Evolutionary conservation across 129 eudicot species (phyloP).

Genomic region (Lonicera japonica): DNA sequence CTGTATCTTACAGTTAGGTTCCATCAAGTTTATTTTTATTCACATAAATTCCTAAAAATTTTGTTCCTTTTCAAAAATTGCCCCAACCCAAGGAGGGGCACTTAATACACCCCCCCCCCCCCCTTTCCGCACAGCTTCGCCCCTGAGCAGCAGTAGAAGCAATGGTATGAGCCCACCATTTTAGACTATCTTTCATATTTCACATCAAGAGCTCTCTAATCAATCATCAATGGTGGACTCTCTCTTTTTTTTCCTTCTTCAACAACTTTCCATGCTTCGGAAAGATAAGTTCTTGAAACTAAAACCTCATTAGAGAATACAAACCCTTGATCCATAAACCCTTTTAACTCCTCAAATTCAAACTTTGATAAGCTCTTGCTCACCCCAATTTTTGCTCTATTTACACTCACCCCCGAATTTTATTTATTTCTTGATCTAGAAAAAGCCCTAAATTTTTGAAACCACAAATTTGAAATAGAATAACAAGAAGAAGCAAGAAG

Average conservation of each 20-base stretch:
- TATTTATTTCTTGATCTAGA: no score
- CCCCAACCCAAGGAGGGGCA: no score
- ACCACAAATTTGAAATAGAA: no score
- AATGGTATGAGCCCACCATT: slow-evolving; percentile 70
- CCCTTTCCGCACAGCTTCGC: no score
- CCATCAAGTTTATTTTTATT: no score
- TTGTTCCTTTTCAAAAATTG: no score
- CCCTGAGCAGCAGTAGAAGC: no score
- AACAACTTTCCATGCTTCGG: slow-evolving; percentile 64
- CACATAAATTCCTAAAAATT: no score
- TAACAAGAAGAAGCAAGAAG: no score
- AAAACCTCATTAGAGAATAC: slow-evolving; percentile 29
- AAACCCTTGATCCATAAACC: slow-evolving; percentile 84
- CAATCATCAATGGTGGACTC: slow-evolving; percentile 16
- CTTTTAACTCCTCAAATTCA: slow-evolving; percentile 72
- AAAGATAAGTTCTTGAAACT: slow-evolving; percentile 65
- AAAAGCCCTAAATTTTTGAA: no score
- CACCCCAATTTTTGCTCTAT: neutral
- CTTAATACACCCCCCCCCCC: no score
- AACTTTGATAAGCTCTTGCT: slow-evolving; percentile 80
- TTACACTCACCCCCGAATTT: neutral
- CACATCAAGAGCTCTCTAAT: slow-evolving; percentile 36
- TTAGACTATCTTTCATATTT: slow-evolving; percentile 50
- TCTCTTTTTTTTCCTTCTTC: slow-evolving; percentile 15
- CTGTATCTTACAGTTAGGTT: no score